Evolutionary conservation across 768 basidiomycete species (phyloP), one percentile per base, ranked within the genome.

Genomic region (Russula earlei): DNA sequence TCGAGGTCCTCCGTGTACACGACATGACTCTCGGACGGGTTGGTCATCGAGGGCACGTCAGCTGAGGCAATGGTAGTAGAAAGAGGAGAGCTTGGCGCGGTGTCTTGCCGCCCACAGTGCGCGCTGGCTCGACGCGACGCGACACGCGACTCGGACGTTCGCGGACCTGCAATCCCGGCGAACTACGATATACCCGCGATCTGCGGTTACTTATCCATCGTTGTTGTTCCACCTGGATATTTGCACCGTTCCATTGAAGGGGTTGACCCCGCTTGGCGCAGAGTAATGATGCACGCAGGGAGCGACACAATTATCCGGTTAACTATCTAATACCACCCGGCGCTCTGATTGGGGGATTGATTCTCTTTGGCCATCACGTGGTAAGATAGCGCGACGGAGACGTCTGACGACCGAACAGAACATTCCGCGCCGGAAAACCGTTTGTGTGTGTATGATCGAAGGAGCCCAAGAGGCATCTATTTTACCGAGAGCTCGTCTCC

Each of bases 1-100:
- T 67, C 66, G 36, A 72, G 57, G 52, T 72, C 72, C 57, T 71
- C 72, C 37, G 68, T 65, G 47, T 67, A 70, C n/a, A 72, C 67
- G 46, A 64, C 62, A 36, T 56, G 53, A 31, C 49, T 58, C 12
- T 56, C 31, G 14, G 62, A 48, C 15, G 49, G 31, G 4, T 19
- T 40, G 17, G 42, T 7, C 47, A 27, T 51, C 40, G 36, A 44
- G n/a, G 37, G 43, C 40, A 24, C 42, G 49, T 59, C 36, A 17
- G 19, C 14, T 25, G n/a, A 11, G 14, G 15, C 44, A 45, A 36
- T 57, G 33, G 50, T 33, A 20, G 9, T 43, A 34, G 48, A 44
- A 34, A 48, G 29, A 31, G 29, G 37, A 42, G 37, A 33, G 22
- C 38, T 19, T 48, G 33, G 24, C 6, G 29, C 31, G 45, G 31